Evolutionary conservation across 2,329 filamentous ascomycete species (phyloP).

Genomic region (Purpureocillium lavendulum): DNA sequence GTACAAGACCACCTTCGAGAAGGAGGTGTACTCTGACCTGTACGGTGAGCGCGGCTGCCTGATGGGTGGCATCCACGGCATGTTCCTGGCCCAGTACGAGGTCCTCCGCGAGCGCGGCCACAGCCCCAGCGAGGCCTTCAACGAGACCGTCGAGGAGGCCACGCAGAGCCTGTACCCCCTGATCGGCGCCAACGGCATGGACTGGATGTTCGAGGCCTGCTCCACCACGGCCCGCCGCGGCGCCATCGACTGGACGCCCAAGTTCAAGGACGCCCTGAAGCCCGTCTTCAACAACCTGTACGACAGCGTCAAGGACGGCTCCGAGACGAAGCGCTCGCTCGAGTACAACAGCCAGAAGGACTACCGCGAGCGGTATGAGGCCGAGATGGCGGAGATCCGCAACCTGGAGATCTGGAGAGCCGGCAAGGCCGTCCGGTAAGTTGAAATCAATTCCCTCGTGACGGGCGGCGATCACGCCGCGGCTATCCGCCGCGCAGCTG

Average conservation of each 20-base stretch:
- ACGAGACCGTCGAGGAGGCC: constrained; percentile 99
- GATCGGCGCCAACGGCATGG: constrained; percentile 96
- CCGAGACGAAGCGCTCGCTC: constrained; percentile 91
- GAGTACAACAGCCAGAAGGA: constrained; percentile 95
- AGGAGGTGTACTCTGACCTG: constrained; percentile 99
- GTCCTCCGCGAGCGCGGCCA: constrained; percentile 98
- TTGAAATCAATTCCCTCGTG: constrained; percentile 7
- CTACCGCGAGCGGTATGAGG: constrained; percentile 95
- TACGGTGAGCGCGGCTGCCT: constrained; percentile 99
- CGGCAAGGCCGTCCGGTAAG: constrained; percentile 88
- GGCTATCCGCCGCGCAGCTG: too few relatives aligned
- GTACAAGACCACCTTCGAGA: constrained; percentile 99
- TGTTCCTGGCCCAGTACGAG: constrained; percentile 99
- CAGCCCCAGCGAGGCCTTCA: constrained; percentile 97
- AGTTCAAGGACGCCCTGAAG: constrained; percentile 98
- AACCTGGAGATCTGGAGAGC: constrained; percentile 98
- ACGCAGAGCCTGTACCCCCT: constrained; percentile 97
- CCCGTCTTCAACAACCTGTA: constrained; percentile 98
- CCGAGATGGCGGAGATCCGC: constrained; percentile 98
- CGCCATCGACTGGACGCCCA: constrained; percentile 96
- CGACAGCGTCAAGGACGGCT: constrained; percentile 81
- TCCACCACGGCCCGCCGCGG: constrained; percentile 96
- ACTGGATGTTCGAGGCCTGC: constrained; percentile 99
- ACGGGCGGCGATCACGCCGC: too few relatives aligned
- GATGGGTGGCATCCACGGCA: constrained; percentile 99